A percentile compares a stretch with the other conserved stretches of the same genome.
phyloP scores from a whole-genome alignment of 2,329 filamentous ascomycete genomes.

The Fusarium palustre region DNA sequence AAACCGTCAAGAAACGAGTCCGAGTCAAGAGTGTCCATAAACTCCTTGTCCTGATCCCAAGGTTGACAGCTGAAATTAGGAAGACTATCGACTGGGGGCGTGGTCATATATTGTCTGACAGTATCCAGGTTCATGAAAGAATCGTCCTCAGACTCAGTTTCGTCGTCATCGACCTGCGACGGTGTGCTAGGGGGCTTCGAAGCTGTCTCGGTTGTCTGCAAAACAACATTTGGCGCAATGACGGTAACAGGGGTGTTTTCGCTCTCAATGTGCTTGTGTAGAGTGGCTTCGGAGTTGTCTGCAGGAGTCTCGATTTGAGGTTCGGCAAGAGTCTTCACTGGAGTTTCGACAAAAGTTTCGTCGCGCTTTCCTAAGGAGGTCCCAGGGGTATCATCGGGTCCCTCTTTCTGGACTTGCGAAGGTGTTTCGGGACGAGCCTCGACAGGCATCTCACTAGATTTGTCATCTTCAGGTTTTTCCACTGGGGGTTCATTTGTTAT shows the following conservation, averaged over 20 bases:
- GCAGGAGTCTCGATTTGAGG: not conserved
- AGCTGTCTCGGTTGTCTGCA: constrained; percentile 48
- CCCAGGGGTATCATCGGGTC: not conserved
- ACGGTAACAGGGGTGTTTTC: constrained; percentile 8
- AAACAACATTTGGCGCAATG: constrained; percentile 26
- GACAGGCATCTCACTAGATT: not conserved
- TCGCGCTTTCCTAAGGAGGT: constrained; percentile 3
- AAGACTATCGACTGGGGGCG: constrained; percentile 66
- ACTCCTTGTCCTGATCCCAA: constrained; percentile 62
- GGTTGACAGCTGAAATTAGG: constrained; percentile 60
- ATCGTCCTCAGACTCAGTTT: constrained; percentile 67
- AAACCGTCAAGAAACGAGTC: constrained; percentile 58
- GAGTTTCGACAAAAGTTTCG: not conserved
- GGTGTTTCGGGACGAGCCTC: not conserved
- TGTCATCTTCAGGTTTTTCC: constrained; percentile 6
- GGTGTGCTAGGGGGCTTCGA: constrained; percentile 59
- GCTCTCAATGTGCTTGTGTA: not conserved
- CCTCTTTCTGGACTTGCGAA: not conserved
- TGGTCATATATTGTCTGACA: constrained; percentile 64
- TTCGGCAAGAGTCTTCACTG: not conserved
- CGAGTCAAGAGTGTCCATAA: constrained; percentile 57
- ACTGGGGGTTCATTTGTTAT: not conserved
- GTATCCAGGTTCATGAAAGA: constrained; percentile 62
- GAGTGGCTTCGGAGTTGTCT: constrained; percentile 1
- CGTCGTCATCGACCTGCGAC: constrained; percentile 63